Conservation (phyloP, 73 alveolate genomes). For the Paramecium octaurelia region DNA sequence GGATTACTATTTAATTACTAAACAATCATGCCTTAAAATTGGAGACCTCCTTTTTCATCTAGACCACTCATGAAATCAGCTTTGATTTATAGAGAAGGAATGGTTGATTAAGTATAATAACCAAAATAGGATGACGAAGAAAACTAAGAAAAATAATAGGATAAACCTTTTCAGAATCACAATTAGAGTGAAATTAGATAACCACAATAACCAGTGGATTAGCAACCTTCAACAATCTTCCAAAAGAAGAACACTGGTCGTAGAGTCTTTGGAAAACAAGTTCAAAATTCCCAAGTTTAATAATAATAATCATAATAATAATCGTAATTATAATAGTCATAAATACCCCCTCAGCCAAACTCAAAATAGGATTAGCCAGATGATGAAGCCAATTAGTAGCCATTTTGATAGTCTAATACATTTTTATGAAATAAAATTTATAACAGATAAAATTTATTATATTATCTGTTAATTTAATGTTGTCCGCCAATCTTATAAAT, state of each 20-base stretch:
- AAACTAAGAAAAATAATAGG: background rate
- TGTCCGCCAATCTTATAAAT: background rate
- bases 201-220: background rate
- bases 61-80: background rate
- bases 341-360: background rate
- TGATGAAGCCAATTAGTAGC: background rate
- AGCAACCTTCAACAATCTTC: background rate
- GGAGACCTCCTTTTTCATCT: slow-evolving; percentile 29
- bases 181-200: background rate
- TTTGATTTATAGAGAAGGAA: background rate
- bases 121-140: background rate
- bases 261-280: background rate
- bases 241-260: background rate
- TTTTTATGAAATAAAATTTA: background rate
- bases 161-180: background rate
- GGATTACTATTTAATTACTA: background rate
- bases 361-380: background rate
- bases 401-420: background rate
- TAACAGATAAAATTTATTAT: background rate
- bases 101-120: background rate
- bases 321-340: background rate
- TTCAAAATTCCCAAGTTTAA: background rate
- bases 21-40: background rate
- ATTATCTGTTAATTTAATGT: background rate
- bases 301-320: background rate